Evolutionary conservation across 2,329 filamentous ascomycete genomes (phyloP), one percentile per base, ranked within the genome.

Genomic region (Xylariomycetidae sp.): DNA sequence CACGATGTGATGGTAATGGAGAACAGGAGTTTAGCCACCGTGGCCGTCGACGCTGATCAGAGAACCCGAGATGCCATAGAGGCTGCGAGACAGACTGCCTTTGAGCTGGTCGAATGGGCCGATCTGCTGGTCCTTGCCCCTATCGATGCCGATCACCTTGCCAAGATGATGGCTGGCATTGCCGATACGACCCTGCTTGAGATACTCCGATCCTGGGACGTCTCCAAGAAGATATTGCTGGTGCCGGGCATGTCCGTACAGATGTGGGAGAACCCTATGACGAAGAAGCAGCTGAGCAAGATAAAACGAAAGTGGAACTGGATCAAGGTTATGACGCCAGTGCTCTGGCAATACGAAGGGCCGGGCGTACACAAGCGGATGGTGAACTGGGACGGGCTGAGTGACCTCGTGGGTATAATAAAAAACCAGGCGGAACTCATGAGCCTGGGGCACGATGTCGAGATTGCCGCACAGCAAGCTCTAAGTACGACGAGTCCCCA

Each of bases 191-290:
- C 94, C 34, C 70, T 94, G 6, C 70, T 94, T 33, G 84, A 90
- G 48, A 77, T 94, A 1, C 58, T 96, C 30, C 77, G 89, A 33
- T 85, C 85, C 36, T 96, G 89, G 89, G 82, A 94, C 49, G 80
- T 84, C 1, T 82, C 82, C 6, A 95, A 95, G 63, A 85, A 82
- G 48, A 84, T 94, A 18, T 64, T 95, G 30, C 66, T 96, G 37
- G 81, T 94, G 6, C 88, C 89, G 0, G 87, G 86, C 44, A 94
- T 96, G 88, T 90, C 85, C 20, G 79, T 78, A 2, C 74, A 85
- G 40, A 88, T 90, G 79, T 94, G 88, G 88, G 80, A 89, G 54
- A 88, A 92, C 50, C 87, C 88, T 3, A 81, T 89, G 63, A 94
- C 87, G 12, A 86, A 85, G 63, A 84, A 88, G 50, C 88, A 95